Evolutionary conservation across 208 protist genomes (phyloP).

Genomic region (Balamuthia mandrillaris): DNA sequence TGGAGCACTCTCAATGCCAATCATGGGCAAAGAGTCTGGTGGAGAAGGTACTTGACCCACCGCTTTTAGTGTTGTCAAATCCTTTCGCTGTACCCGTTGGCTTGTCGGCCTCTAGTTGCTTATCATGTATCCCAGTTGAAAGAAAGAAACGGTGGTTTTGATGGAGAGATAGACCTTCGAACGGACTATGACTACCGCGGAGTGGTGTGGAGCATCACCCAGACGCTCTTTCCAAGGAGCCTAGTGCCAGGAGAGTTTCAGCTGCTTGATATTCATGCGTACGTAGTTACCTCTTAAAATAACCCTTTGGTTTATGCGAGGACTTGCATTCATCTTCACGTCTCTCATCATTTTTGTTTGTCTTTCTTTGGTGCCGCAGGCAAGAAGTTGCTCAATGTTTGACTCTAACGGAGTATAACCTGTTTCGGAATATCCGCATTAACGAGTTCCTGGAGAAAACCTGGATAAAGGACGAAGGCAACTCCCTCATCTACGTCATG

Average conservation of each 20-base stretch:
- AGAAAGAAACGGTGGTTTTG: background rate
- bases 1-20: background rate
- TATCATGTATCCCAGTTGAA: background rate
- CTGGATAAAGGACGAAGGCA: background rate
- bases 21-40: background rate
- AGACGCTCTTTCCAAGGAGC: background rate
- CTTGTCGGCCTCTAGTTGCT: background rate
- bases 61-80: no score
- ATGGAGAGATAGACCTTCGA: background rate
- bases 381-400: background rate
- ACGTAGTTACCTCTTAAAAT: background rate
- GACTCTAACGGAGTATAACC: constrained; percentile 9
- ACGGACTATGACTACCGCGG: background rate
- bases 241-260: constrained; percentile 6
- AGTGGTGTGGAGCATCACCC: constrained; percentile 10
- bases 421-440: background rate
- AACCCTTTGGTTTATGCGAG: background rate
- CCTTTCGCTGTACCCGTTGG: no score
- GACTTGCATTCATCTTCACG: background rate
- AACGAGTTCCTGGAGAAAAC: background rate
- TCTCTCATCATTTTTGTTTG: background rate
- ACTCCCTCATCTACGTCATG: constrained; percentile 21
- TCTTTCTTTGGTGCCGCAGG: background rate
- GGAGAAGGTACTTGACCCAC: background rate
- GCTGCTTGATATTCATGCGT: constrained; percentile 1